Conservation (phyloP, 1,284 basidiomycete species). For the Cutaneotrichosporon dermatis region DNA sequence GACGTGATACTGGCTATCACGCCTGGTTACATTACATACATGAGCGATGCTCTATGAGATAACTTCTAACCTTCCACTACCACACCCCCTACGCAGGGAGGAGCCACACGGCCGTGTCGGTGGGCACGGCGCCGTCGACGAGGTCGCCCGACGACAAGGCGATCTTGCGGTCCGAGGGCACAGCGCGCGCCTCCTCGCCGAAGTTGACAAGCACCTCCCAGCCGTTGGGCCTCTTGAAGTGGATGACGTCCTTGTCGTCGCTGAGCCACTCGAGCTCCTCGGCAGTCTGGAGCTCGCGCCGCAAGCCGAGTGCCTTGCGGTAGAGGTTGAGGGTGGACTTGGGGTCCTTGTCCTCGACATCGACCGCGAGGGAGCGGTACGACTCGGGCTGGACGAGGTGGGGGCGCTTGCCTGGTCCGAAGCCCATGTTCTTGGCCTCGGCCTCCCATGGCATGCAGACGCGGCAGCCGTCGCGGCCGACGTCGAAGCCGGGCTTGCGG, state of each 20-base stretch:
- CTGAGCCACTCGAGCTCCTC: conserved; percentile 38
- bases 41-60: too few relatives aligned
- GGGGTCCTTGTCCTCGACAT: conserved; percentile 27
- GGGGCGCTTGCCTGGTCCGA: conserved; percentile 21
- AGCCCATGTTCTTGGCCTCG: conserved; percentile 29
- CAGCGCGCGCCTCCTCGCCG: conserved; percentile 18
- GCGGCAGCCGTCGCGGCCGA: conserved; percentile 43
- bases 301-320: conserved; percentile 26
- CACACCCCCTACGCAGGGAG: conserved; percentile 8
- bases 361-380: conserved; percentile 30
- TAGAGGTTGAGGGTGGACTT: conserved; percentile 37
- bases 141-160: conserved; percentile 18
- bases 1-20: neutral
- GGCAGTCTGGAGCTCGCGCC: conserved; percentile 28
- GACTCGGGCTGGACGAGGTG: conserved; percentile 36
- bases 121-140: conserved; percentile 12
- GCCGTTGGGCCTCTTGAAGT: conserved; percentile 38
- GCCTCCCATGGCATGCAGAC: conserved; percentile 28
- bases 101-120: conserved; percentile 19
- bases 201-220: conserved; percentile 40
- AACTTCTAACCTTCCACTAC: neutral
- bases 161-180: conserved; percentile 32
- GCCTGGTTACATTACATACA: neutral
- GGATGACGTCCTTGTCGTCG: conserved; percentile 21
- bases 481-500: conserved; percentile 29